Evolutionary conservation across 768 basidiomycete genomes (phyloP).

Genomic region (Pilatotrama ljubarskyi): DNA sequence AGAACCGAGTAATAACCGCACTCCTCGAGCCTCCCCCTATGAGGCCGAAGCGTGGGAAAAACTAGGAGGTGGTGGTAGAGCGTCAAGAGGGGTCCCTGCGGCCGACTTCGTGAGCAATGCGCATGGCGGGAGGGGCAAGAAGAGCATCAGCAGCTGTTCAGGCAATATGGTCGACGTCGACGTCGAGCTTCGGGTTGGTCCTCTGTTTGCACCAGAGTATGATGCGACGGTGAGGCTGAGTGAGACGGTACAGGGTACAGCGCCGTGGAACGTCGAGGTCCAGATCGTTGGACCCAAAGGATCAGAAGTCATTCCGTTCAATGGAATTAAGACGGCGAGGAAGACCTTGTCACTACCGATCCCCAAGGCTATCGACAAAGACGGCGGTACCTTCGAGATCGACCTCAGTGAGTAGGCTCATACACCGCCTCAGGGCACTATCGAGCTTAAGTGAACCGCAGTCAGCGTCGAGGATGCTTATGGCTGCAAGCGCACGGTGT

Average conservation of each 20-base stretch:
- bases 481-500: conserved; percentile 77
- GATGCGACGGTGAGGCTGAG: not conserved
- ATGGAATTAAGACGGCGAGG: conserved; percentile 53
- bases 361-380: conserved; percentile 60
- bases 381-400: conserved; percentile 78
- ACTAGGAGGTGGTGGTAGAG: too few species aligned
- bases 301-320: conserved; percentile 57
- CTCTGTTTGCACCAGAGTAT: not conserved
- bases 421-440: not conserved
- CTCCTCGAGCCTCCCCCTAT: too few species aligned
- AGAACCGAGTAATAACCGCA: too few species aligned
- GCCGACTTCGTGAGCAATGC: conserved; percentile 63
- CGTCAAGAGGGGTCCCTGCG: too few species aligned
- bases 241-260: conserved; percentile 62
- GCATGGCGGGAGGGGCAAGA: conserved; percentile 47
- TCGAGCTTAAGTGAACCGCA: conserved; percentile 27
- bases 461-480: conserved; percentile 87
- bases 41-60: too few species aligned
- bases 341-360: conserved; percentile 66
- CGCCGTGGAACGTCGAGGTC: conserved; percentile 87
- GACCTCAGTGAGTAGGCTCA: conserved; percentile 56
- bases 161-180: conserved; percentile 75
- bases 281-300: conserved; percentile 75
- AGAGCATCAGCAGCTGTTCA: conserved; percentile 73
- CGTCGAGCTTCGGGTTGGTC: conserved; percentile 73